Conservation (phyloP, 176 grass and related monocot genomes). For the Eleusine coracana region DNA sequence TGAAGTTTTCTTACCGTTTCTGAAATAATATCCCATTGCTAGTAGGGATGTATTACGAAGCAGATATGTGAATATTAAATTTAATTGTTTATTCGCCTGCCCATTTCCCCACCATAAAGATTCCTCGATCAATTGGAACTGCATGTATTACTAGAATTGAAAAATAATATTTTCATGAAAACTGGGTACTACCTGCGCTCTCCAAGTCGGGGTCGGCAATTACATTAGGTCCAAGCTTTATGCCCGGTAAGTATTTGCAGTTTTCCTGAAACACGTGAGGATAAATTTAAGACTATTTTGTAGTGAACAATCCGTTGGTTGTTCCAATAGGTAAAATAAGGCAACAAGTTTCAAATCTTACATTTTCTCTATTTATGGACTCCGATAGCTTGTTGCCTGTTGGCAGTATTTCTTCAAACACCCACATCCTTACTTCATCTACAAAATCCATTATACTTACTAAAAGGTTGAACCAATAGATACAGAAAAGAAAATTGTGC, state of each 20-base stretch:
- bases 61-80: neutral
- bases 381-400: slow-evolving; percentile 80
- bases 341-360: slow-evolving; percentile 32
- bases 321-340: slow-evolving; percentile 1
- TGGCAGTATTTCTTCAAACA: slow-evolving; percentile 81
- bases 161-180: neutral
- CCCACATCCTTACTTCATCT: slow-evolving; percentile 99
- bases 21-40: slow-evolving; percentile 5
- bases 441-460: neutral
- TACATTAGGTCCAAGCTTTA: slow-evolving; percentile 84
- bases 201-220: slow-evolving; percentile 90
- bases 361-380: slow-evolving; percentile 76
- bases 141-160: slow-evolving; percentile 15
- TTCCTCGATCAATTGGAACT: slow-evolving; percentile 12
- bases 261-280: slow-evolving; percentile 71
- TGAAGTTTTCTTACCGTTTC: neutral
- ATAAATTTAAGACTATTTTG: neutral
- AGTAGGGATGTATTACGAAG: neutral
- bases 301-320: neutral
- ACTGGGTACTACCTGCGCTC: slow-evolving; percentile 70
- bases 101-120: neutral
- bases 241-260: slow-evolving; percentile 90
- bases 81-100: neutral
- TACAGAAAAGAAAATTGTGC: too few species aligned
- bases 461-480: too few species aligned